Evolutionary conservation across 805 yeast species (phyloP), one percentile per base, ranked within the genome.

Genomic region (Wickerhamiella vanderwaltii): DNA sequence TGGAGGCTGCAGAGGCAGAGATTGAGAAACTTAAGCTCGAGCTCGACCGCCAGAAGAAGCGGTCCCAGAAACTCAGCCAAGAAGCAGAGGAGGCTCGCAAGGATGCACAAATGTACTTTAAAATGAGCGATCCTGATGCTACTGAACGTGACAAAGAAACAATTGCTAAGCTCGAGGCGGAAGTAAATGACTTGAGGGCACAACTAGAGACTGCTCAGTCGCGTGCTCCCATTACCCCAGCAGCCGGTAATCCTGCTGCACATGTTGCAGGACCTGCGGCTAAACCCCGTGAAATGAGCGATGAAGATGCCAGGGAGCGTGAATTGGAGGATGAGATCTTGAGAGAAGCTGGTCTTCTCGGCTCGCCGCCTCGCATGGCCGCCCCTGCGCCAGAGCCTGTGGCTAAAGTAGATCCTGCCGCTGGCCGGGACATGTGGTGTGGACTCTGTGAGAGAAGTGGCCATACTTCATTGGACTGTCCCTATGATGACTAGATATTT

Each of bases 371-470:
- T 12, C 7, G 40, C 18, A 12, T 34, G 26, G 3, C 28, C 29
- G 12, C 24, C 36, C 25, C 29, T 6, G 37, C 19, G 6, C 26
- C 36, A 3, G 28, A 20, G 15, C 16, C 25, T 28, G 32, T 60
- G 9, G n/a, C 6, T 11, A 35, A 38, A 15, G 28, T 18, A 11
- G 91, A 84, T 56, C 80, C 87, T 1, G 67, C 86, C 0, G 75
- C 74, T 2, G 95, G 95, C 1, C 68, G 87, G 33, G 64, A 64
- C 20, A 68, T 73, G 47, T 88, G 95, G 94, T 88, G 98, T 63
- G 95, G 94, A 0, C 65, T 85, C 41, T 88, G 98, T 62, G 97
- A 88, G 58, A 66, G 84, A 42, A 77, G 74, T 34, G 98, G 97
- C 0, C 98, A 88, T 56, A 78, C 76, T 36, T 80, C 91, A 48